A percentile compares a stretch with the other conserved stretches of the same genome.
Evolutionary conservation across 2,329 filamentous ascomycete genomes (phyloP).

Genomic region (Aureobasidium melanogenum): DNA sequence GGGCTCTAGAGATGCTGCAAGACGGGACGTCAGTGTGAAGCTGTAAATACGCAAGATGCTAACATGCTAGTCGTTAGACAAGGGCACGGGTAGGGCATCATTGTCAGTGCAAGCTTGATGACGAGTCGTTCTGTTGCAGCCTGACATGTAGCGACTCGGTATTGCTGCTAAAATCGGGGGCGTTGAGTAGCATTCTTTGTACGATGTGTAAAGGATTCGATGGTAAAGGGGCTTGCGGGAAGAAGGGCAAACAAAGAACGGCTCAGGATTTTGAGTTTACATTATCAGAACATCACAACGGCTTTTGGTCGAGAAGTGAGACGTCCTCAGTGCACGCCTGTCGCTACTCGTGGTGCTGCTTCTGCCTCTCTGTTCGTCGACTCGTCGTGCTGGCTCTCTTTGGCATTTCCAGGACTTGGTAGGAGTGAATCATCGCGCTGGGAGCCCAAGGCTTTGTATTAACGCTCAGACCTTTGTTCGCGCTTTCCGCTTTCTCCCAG

Average conservation of each 20-base stretch:
- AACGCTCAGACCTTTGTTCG: constrained; percentile 4
- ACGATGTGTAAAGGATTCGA: background rate
- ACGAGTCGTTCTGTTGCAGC: background rate
- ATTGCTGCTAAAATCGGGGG: background rate
- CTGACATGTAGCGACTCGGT: background rate
- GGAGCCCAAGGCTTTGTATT: constrained; percentile 9
- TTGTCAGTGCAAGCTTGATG: background rate
- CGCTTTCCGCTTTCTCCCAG: constrained; percentile 6
- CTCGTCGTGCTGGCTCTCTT: background rate
- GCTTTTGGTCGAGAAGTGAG: constrained; percentile 9
- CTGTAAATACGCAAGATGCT: background rate
- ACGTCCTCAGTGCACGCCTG: constrained; percentile 3
- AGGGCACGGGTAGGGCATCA: background rate
- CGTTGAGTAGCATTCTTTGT: background rate
- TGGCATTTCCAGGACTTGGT: background rate
- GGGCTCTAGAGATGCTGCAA: background rate
- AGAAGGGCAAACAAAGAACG: constrained; percentile 10
- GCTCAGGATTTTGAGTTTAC: background rate
- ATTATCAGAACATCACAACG: constrained; percentile 11
- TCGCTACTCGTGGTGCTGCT: constrained; percentile 1
- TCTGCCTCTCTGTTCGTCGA: background rate
- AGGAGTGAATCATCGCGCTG: background rate
- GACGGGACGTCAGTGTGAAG: background rate
- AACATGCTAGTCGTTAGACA: background rate
- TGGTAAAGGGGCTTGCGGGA: background rate